Base-by-base conservation (phyloP, 129 eudicot species). In the Deinandra increscens region DNA sequence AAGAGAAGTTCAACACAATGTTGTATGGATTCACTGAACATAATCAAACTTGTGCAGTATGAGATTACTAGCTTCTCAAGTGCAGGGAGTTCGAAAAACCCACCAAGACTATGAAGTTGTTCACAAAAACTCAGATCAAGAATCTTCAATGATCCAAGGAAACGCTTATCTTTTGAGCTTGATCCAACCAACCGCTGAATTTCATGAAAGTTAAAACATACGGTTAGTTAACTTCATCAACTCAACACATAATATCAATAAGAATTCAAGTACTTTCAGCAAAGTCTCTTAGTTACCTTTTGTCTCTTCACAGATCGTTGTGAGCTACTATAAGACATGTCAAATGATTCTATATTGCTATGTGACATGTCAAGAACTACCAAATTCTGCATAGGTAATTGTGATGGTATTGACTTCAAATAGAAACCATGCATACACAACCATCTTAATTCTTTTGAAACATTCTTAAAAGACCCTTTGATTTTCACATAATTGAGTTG, bases 121-220 rank as follows among this genome's bases (percentile, higher is more conserved):
- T n/a, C n/a, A 45, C 68, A 78, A 50, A 53, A 69, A 74, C 83
- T 82, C 3, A 78, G 71, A 77, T 81, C 50, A 53, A 81, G 82
- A 41, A 77, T 23, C 31, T 77, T 81, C 46, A 81, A 20, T 9
- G 45, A 45, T 15, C 54, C 22, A 18, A 77, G 79, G n/a, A 60
- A 19, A 64, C 20, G 12, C 4, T 4, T 4, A 5, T 38, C 54
- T 38, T 70, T 70, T 7, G 55, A 55, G 29, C 54, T 0, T 0
- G 54, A 39, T 6, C 20, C 53, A 3, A 4, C 38, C 31, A 37
- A 19, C 75, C 55, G 75, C 14, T 68, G 56, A 9, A 66, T n/a
- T n/a, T n/a, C n/a, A 73, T 4, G 1, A 38, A 39, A 34, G 14
- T 11, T 13, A 53, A 6, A n/a, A 23, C 17, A 39, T 3, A 9